Conservation (phyloP, 257 asterid genomes). For the Cordia subcordata region DNA sequence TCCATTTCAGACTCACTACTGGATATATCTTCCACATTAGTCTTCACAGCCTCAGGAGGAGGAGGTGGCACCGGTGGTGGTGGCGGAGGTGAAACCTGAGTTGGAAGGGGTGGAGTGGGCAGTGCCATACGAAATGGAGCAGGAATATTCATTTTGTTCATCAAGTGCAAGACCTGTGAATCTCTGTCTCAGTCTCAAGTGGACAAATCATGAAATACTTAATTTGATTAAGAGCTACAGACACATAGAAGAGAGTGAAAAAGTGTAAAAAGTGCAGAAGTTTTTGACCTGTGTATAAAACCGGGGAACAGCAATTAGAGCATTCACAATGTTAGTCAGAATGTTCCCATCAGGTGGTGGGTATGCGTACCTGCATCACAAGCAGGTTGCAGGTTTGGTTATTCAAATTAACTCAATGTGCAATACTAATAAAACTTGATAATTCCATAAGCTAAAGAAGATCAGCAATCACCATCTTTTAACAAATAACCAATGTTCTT, state of each 20-base stretch:
- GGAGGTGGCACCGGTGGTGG: slow-evolving; percentile 50
- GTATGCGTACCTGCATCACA: slow-evolving; percentile 67
- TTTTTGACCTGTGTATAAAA: slow-evolving; percentile 82
- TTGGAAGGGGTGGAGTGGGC: slow-evolving; percentile 87
- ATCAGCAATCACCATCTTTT: too few species aligned
- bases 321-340: slow-evolving; percentile 85
- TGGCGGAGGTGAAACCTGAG: slow-evolving; percentile 43
- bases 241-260: slow-evolving; percentile 4
- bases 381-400: slow-evolving; percentile 3
- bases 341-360: slow-evolving; percentile 96
- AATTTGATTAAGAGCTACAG: neutral
- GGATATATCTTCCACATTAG: slow-evolving; percentile 34
- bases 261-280: slow-evolving; percentile 3
- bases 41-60: slow-evolving; percentile 41
- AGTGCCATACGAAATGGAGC: slow-evolving; percentile 91
- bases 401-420: neutral
- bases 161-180: slow-evolving; percentile 87
- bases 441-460: too few species aligned
- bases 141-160: slow-evolving; percentile 99
- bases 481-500: too few species aligned
- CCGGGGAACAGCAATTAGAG: slow-evolving; percentile 96
- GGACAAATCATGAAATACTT: neutral
- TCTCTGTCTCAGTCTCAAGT: slow-evolving; percentile 1
- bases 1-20: slow-evolving; percentile 89
- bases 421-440: neutral